Conservation (phyloP, 306 rosid genomes). For the Begonia masoniana region DNA sequence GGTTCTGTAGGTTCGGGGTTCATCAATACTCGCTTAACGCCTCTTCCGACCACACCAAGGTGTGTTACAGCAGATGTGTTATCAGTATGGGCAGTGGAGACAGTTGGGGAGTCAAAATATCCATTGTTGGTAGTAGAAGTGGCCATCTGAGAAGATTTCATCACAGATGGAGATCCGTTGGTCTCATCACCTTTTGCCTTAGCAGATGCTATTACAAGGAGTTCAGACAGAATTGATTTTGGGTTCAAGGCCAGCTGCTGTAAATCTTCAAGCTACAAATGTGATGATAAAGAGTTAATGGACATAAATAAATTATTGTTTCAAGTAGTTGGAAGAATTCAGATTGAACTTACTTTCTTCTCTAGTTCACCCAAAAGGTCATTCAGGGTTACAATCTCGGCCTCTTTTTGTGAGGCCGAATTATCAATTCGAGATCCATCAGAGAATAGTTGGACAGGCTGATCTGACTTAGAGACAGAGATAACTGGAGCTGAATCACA, state of each 20-base stretch:
- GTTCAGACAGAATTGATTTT: conserved; percentile 60
- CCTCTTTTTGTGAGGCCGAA: conserved; percentile 37
- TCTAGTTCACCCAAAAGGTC: conserved; percentile 79
- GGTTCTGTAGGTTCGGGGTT: conserved; percentile 34
- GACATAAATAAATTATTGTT: neutral
- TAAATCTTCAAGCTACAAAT: conserved; percentile 89
- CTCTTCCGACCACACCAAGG: conserved; percentile 97
- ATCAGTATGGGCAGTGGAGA: conserved; percentile 69
- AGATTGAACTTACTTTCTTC: conserved; percentile 47
- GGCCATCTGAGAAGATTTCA: conserved; percentile 51
- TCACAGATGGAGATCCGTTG: conserved; percentile 25
- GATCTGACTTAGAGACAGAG: conserved; percentile 30
- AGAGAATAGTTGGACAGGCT: conserved; percentile 18
- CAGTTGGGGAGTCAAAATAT: conserved; percentile 73
- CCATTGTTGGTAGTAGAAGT: conserved; percentile 34
- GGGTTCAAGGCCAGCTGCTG: conserved; percentile 67
- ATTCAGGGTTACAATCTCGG: conserved; percentile 70
- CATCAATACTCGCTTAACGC: conserved; percentile 63
- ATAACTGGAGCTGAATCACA: conserved; percentile 24
- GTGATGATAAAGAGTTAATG: conserved; percentile 4
- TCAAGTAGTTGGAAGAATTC: neutral
- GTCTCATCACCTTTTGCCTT: conserved; percentile 31
- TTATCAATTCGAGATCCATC: conserved; percentile 20
- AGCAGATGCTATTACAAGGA: conserved; percentile 52
- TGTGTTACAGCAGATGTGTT: conserved; percentile 75